phyloP scores from a whole-genome alignment of 306 rosid genomes.

The Datisca glomerata region DNA sequence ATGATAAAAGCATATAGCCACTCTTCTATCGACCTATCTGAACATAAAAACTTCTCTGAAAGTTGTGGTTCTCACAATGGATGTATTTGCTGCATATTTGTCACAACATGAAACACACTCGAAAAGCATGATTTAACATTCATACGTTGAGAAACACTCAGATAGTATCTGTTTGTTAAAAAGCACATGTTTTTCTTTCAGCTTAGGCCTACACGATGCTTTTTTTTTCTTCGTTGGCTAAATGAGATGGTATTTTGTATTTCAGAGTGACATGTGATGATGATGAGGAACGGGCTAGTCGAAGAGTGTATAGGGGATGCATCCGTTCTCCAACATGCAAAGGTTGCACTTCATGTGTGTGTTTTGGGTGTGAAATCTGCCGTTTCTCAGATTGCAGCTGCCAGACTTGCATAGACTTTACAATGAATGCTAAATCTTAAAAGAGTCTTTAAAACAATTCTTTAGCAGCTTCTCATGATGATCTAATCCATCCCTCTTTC shows the following conservation, averaged over 20 bases:
- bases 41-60: too few species aligned
- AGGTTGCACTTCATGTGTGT: constrained; percentile 95
- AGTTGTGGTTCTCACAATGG: too few species aligned
- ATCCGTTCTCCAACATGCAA: constrained; percentile 68
- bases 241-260: neutral
- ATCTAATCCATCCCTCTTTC: constrained; percentile 1
- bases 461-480: too few species aligned
- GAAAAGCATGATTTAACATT: too few species aligned
- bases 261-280: constrained; percentile 70
- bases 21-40: too few species aligned
- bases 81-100: too few species aligned
- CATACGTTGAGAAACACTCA: too few species aligned
- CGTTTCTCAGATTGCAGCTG: constrained; percentile 93
- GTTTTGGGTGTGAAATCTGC: constrained; percentile 84
- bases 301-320: constrained; percentile 85
- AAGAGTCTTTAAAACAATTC: neutral
- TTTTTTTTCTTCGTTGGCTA: neutral
- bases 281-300: constrained; percentile 88
- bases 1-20: too few species aligned
- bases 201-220: too few species aligned
- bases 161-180: too few species aligned
- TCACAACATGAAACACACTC: too few species aligned
- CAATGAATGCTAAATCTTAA: constrained; percentile 60
- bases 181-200: too few species aligned
- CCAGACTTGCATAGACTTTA: constrained; percentile 94